These are phyloP conservation scores for Wickerhamiella kazuoi DNA, from an alignment of 805 yeast genomes.

Conservation along the genomic window DNA sequence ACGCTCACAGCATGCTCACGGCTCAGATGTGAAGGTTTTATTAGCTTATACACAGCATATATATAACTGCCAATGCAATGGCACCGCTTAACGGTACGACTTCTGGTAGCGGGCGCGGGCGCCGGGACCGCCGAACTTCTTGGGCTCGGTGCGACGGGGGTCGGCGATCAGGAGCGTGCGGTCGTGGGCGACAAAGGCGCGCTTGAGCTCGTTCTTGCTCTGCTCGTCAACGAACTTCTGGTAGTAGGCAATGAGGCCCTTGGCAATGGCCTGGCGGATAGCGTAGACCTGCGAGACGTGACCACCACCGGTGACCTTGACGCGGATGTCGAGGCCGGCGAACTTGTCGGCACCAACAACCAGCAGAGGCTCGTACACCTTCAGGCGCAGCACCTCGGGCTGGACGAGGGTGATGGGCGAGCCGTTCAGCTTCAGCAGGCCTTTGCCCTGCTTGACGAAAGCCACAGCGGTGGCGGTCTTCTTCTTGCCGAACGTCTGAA, in stretches of 20 bases:
- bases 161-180: constrained; percentile 99
- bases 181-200: constrained; percentile 93
- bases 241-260: constrained; percentile 98
- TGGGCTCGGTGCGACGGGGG: constrained; percentile 99
- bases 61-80: background rate
- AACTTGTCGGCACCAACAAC: constrained; percentile 97
- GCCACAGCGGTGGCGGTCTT: constrained; percentile 99
- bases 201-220: constrained; percentile 98
- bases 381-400: constrained; percentile 98
- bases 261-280: constrained; percentile 98
- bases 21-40: background rate
- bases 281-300: constrained; percentile 99
- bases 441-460: constrained; percentile 98
- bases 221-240: constrained; percentile 99
- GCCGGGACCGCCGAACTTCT: constrained; percentile 99
- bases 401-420: constrained; percentile 97
- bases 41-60: background rate
- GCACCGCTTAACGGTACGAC: constrained; percentile 88
- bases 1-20: background rate
- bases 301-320: constrained; percentile 99
- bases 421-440: constrained; percentile 98
- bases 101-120: constrained; percentile 99
- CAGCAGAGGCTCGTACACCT: constrained; percentile 98
- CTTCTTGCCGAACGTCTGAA: constrained; percentile 98
- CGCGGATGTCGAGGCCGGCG: constrained; percentile 96